These are phyloP conservation scores for Quercus parvula DNA, from an alignment of 306 rosid species.

Conservation along the genomic window DNA sequence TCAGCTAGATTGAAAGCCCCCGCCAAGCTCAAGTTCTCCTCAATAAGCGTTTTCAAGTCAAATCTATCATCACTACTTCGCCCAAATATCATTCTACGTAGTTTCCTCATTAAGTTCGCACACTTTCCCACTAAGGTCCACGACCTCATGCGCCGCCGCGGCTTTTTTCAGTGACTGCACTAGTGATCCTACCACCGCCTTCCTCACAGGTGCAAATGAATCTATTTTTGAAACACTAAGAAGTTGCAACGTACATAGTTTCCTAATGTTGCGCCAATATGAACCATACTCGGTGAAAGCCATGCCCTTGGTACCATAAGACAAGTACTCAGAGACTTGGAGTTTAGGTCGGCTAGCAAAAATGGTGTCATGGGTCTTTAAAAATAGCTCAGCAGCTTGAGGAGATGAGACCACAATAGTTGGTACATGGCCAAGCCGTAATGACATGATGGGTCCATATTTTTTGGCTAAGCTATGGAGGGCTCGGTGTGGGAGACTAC, in stretches of 20 bases:
- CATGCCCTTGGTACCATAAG: constrained; percentile 31
- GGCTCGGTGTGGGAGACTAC: no score
- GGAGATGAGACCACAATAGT: constrained; percentile 12
- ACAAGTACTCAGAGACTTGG: neutral
- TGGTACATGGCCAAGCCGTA: constrained; percentile 34
- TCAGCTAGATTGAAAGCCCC: constrained; percentile 41
- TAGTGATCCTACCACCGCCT: no score
- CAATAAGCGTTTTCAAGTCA: constrained; percentile 25
- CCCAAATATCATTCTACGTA: no score
- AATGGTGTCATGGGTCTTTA: no score
- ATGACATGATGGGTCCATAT: constrained; percentile 48
- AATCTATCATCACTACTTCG: neutral
- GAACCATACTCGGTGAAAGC: neutral
- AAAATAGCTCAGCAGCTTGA: no score
- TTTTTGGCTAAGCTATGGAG: constrained; percentile 37
- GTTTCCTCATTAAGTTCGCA: no score
- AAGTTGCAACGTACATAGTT: constrained; percentile 22
- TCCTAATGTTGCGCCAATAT: constrained; percentile 37
- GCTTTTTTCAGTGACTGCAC: constrained; percentile 2
- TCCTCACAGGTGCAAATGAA: no score
- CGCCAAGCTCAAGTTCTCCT: neutral
- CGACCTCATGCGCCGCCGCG: neutral
- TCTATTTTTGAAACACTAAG: neutral
- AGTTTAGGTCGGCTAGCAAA: no score
- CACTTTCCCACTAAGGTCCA: constrained; percentile 22